Base-by-base conservation (phyloP, 106 monocot genomes). In the Allium cepa region DNA sequence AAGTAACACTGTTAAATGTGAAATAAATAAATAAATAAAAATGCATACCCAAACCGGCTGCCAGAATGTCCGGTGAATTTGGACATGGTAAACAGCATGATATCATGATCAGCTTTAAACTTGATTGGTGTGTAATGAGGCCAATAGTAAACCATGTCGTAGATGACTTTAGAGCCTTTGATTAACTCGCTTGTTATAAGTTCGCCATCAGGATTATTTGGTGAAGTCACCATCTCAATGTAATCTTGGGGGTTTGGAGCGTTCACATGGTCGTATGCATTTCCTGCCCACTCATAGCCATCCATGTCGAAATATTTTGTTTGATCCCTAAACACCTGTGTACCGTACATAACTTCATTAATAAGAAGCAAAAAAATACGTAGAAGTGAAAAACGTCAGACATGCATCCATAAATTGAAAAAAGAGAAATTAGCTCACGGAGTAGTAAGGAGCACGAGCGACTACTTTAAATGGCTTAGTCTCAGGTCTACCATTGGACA, bases 151-250 rank as follows among this genome's bases (percentile, higher is more conserved):
- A 81, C 83, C 69, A 71, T 79, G 47, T 94, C 93, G 28, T 73
- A 15, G 66, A 87, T 84, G 65, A 76, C 84, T 4, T 76, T 73
- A 0, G 89, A 75, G 46, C 81, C 75, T 45, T 53, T 57, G 47
- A 94, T 72, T 48, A 80, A 83, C 2, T 86, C 48, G 11, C 49
- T 47, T 26, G 4, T 3, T 36, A 57, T 50, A 36, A 82, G 46
- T 6, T 15, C 16, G 7, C 76, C 72, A 50, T 94, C 89, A 0
- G 89, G 93, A 56, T 94, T 89, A 71, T 90, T 89, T 0, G 93
- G 93, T 4, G 88, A 85, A 7, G 93, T 93, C 14, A 93, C 93
- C 46, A 93, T 86, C 64, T 93, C 93, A 13, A 93, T 81, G 75
- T 85, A 76, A 7, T 63, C 46, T 11, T 27, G 22, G 3, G 8